Conservation (phyloP, 2,329 filamentous ascomycete genomes). For the Aspergillus unguis region DNA sequence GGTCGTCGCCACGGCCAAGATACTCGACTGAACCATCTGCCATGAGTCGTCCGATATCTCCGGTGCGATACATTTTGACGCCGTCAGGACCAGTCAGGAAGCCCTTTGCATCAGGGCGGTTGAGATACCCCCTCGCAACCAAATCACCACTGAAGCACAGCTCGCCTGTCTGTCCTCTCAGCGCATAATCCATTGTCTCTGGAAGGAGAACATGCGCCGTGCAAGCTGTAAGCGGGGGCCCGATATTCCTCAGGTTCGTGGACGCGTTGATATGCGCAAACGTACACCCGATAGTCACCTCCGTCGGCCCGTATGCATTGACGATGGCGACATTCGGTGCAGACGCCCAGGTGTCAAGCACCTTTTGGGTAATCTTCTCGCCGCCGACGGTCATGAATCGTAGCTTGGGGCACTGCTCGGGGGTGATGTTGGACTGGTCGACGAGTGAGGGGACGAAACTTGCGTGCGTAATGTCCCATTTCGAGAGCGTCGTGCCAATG, state of each 20-base stretch:
- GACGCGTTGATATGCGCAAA: slow-evolving; percentile 23
- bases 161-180: slow-evolving; percentile 29
- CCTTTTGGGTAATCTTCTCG: slow-evolving; percentile 34
- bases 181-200: slow-evolving; percentile 21
- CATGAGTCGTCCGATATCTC: slow-evolving; percentile 76
- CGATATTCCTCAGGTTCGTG: slow-evolving; percentile 31
- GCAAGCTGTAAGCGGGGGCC: slow-evolving; percentile 25
- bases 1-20: slow-evolving; percentile 70
- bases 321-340: slow-evolving; percentile 23
- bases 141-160: slow-evolving; percentile 29
- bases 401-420: slow-evolving; percentile 25
- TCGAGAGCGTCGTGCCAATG: slow-evolving; percentile 22
- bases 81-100: slow-evolving; percentile 20
- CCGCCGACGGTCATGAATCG: slow-evolving; percentile 33
- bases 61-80: slow-evolving; percentile 67
- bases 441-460: slow-evolving; percentile 30
- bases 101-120: slow-evolving; percentile 26
- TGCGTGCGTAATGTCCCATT: slow-evolving; percentile 30
- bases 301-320: slow-evolving; percentile 37
- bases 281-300: slow-evolving; percentile 35
- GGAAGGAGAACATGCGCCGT: slow-evolving; percentile 28
- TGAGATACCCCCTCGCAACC: slow-evolving; percentile 29
- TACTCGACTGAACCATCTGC: slow-evolving; percentile 71
- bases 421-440: slow-evolving; percentile 22
- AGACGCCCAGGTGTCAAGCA: slow-evolving; percentile 31